phyloP scores from a whole-genome alignment of 768 basidiomycete species.

The Phanerodontia chrysosporium region DNA sequence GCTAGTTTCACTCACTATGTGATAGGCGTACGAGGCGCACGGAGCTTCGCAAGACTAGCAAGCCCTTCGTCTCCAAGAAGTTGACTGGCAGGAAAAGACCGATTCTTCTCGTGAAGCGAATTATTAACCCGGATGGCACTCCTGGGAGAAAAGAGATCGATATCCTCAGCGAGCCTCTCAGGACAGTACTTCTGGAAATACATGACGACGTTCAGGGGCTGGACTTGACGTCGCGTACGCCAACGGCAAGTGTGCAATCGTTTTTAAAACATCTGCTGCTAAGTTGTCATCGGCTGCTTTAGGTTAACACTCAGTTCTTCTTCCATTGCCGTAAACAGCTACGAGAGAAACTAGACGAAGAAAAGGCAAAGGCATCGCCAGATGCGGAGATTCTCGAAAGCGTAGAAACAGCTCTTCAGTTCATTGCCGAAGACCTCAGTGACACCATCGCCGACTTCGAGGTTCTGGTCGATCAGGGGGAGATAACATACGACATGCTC shows the following conservation, averaged over 20 bases:
- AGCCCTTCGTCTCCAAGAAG: neutral
- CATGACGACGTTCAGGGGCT: neutral
- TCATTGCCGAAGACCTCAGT: constrained; percentile 3
- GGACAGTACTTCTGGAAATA: neutral
- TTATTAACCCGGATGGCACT: neutral
- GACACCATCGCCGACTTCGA: neutral
- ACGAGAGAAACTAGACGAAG: neutral
- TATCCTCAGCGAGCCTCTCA: neutral
- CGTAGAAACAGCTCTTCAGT: neutral
- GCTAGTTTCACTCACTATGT: neutral
- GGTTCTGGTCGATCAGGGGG: neutral
- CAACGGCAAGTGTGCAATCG: neutral
- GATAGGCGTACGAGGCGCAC: neutral
- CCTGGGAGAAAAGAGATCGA: neutral
- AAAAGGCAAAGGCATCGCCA: neutral
- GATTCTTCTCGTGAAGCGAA: constrained; percentile 2
- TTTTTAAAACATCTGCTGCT: neutral
- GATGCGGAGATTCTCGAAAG: neutral
- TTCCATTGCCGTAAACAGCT: constrained; percentile 1
- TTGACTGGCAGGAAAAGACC: constrained; percentile 6
- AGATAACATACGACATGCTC: constrained; percentile 5
- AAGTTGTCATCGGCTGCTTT: neutral
- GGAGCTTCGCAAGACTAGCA: neutral
- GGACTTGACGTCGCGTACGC: neutral
- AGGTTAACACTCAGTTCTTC: constrained; percentile 6